Evolutionary conservation across 75 land plant species (phyloP), one percentile per base, ranked within the genome.

Genomic region (Pinus taeda): DNA sequence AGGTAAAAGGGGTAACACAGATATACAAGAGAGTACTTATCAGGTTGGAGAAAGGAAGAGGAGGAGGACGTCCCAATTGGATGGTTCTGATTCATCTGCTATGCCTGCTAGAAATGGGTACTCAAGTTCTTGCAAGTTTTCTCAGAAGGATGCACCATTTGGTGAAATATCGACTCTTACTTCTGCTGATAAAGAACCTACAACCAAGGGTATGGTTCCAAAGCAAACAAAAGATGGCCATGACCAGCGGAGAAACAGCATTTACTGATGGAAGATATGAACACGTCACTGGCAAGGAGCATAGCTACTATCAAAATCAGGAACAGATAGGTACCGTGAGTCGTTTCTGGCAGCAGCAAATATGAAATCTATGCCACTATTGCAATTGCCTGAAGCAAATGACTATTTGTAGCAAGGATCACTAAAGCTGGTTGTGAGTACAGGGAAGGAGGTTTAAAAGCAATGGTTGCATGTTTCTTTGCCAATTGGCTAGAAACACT

Each of bases 11-110:
- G 22, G 55, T n/a, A 42, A 69, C 72, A 39, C 21, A 42, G 72
- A 39, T 69, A 8, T 9, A 42, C 26, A 20, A 20, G 13, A 67
- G 21, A n/a, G 49, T 9, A 20, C 21, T 69, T 20, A n/a, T 11
- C 11, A 24, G 39, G 72, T 11, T 12, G 72, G 42, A 69, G 42
- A 69, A 69, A 69, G 21, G 42, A 66, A 66, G 70, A 69, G 53
- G 72, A 69, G n/a, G 72, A 69, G n/a, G 72, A 69, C 22, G 72
- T 42, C 72, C 42, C 71, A 45, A 22, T 69, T 42, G 72, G 72
- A 65, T 33, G n/a, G 36, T 37, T 33, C 69, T 30, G 69, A 65
- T 65, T 15, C 33, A 17, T 33, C 3, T 65, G 36, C 7, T 17
- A 65, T 15, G 42, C 4, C 39, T 20, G 0, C 33, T 65, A 37